Evolutionary conservation across 768 basidiomycete genomes (phyloP).

Genomic region (Coprinopsis strossmayeri): DNA sequence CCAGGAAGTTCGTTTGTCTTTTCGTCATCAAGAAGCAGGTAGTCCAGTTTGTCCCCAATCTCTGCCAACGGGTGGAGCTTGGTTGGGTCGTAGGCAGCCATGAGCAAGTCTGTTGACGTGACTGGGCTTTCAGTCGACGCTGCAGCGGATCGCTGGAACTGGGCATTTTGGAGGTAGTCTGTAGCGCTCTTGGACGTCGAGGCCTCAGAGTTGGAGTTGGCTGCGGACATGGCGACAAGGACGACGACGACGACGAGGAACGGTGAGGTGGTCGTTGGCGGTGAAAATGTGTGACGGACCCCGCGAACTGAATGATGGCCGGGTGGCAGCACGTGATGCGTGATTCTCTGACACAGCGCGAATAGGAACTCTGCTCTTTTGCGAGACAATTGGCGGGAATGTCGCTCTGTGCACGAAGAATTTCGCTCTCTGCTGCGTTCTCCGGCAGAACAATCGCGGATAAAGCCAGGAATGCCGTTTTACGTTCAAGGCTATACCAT

Average conservation of each 20-base stretch:
- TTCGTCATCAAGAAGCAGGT: constrained; percentile 93
- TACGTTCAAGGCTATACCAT: neutral
- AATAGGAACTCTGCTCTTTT: neutral
- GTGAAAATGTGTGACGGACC: constrained; percentile 8
- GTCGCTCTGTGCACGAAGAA: constrained; percentile 1
- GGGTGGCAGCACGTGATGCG: neutral
- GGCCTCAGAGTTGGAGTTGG: constrained; percentile 20
- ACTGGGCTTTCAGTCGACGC: constrained; percentile 49
- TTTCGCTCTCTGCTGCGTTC: neutral
- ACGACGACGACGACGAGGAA: constrained; percentile 12
- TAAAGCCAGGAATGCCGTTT: neutral
- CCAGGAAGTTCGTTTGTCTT: constrained; percentile 90
- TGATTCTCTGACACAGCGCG: neutral
- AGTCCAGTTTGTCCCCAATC: constrained; percentile 90
- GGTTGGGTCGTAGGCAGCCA: constrained; percentile 84
- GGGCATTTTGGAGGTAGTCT: constrained; percentile 39
- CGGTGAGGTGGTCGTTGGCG: constrained; percentile 12
- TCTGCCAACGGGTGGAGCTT: constrained; percentile 92
- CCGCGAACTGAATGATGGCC: constrained; percentile 3
- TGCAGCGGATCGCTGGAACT: constrained; percentile 40
- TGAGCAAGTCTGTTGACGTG: constrained; percentile 83
- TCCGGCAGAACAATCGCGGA: neutral
- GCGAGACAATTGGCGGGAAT: neutral
- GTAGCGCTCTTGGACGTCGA: constrained; percentile 43
- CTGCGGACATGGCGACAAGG: constrained; percentile 24